Evolutionary conservation across 805 yeast species (phyloP), one percentile per base, ranked within the genome.

Genomic region (Nematodospora valgi): DNA sequence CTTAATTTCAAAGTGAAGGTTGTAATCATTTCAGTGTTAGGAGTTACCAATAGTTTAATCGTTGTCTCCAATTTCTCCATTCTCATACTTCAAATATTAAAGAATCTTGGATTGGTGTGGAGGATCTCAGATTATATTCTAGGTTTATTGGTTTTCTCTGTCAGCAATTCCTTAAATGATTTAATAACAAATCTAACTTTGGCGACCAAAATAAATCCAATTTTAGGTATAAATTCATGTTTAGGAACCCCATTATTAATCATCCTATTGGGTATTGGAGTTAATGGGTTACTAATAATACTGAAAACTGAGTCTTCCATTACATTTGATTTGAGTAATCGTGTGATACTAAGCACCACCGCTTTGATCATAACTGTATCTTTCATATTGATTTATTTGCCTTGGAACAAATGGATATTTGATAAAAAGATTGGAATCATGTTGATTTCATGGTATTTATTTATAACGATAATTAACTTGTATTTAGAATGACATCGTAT

Each of bases 131-230:
- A 75, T 40, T 70, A 74, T 20, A 37, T 72, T 9, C 48, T 75
- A 33, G 80, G 80, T 2, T 50, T 74, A 19, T 53, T 76, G 2
- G 56, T 74, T 2, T 62, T 75, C 37, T 66, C 79, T 3, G 44
- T 74, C 17, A 72, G 75, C 22, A 75, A 74, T 41, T 73, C 77
- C 4, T 54, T 73, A 22, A 77, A 76, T 18, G 80, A 75, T 43
- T 50, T 74, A 23, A 60, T 74, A 20, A 68, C 77, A n/a, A 73
- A 75, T 41, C 47, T 64, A 2, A 69, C 78, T 6, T 51, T 75
- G 10, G 66, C 76, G 6, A 46, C 66, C 6, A 66, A 66, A 8
- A 42, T 57, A 11, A 48, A 56, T 30, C 62, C 69, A 2, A 43
- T 55, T 6, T 47, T 61, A 11, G 80, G 79, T 0, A 50, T 75